These are phyloP conservation scores for Aureobasidium sp. DNA, from an alignment of 2,329 filamentous ascomycete species.

Conservation along the genomic window DNA sequence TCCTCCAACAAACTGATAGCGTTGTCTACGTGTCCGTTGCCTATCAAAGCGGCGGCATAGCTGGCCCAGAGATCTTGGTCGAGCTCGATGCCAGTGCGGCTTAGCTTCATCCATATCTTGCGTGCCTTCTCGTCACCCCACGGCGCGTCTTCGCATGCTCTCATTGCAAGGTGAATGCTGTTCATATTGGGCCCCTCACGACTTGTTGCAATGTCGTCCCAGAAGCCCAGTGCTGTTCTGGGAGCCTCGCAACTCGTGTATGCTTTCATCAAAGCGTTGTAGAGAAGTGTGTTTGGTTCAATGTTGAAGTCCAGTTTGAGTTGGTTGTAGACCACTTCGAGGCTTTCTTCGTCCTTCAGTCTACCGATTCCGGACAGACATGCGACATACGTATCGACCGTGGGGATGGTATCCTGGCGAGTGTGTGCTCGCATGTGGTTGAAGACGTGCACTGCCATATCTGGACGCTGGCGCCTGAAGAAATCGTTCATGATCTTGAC, in stretches of 20 bases:
- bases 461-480: constrained; percentile 76
- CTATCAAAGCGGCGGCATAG: constrained; percentile 70
- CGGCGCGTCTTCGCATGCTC: constrained; percentile 60
- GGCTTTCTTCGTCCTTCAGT: constrained; percentile 44
- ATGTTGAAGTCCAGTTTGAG: constrained; percentile 85
- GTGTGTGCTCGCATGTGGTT: constrained; percentile 84
- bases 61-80: constrained; percentile 65
- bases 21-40: constrained; percentile 63
- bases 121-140: constrained; percentile 40
- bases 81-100: constrained; percentile 70
- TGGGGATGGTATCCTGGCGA: constrained; percentile 57
- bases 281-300: constrained; percentile 65
- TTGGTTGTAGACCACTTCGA: constrained; percentile 82
- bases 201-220: constrained; percentile 74
- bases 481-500: constrained; percentile 74
- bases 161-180: constrained; percentile 74
- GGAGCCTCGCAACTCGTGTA: constrained; percentile 65
- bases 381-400: constrained; percentile 64
- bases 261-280: constrained; percentile 82
- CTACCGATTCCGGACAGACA: constrained; percentile 65
- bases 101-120: constrained; percentile 64
- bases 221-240: constrained; percentile 65
- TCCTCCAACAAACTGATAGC: constrained; percentile 59
- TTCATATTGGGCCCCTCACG: constrained; percentile 80
- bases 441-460: constrained; percentile 83